Evolutionary conservation across 1,284 basidiomycete species (phyloP), one percentile per base, ranked within the genome.

Genomic region (Malassezia dermatis): DNA sequence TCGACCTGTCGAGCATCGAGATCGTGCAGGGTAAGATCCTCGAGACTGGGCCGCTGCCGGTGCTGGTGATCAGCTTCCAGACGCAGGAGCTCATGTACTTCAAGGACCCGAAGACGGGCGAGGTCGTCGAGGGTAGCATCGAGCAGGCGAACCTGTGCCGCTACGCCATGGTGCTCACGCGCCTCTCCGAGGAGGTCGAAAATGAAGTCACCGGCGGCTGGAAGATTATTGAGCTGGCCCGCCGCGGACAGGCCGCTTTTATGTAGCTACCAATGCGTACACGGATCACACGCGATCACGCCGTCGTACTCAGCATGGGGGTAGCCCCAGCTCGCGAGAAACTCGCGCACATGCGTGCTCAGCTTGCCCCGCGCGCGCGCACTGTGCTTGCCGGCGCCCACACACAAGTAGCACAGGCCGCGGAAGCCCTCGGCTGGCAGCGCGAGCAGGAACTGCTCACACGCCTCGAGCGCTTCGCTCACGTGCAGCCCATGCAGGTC

Each of bases 361-460:
- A 96, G 80, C 58, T 88, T 84, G 28, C 86, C 86, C 1, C 87
- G 82, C 32, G 89, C 87, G 46, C 88, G 81, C 12, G 80, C 81
- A 1, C 88, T 89, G 73, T 96, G 93, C 76, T 89, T 91, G 75
- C 91, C 89, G 75, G 94, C 89, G 10, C 94, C 93, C 4, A 96
- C 88, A 30, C 96, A 81, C 23, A 89, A 77, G 73, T 86, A 98
- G 1, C 71, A 72, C 40, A 76, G 17, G 82, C 91, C 87, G 61
- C 66, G 61, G 32, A 84, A 90, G 67, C 84, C 82, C 70, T 93
- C 89, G 26, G 80, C 79, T 75, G 94, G 90, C 58, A 94, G 79
- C 83, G 75, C 48, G 40, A 65, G 81, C 63, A 98, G 78, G 74
- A 94, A 96, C 67, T 88, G 84, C 69, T 94, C 89, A 58, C 91